Evolutionary conservation across 176 grass and related monocot genomes (phyloP).

Genomic region (Triticum timopheevii): DNA sequence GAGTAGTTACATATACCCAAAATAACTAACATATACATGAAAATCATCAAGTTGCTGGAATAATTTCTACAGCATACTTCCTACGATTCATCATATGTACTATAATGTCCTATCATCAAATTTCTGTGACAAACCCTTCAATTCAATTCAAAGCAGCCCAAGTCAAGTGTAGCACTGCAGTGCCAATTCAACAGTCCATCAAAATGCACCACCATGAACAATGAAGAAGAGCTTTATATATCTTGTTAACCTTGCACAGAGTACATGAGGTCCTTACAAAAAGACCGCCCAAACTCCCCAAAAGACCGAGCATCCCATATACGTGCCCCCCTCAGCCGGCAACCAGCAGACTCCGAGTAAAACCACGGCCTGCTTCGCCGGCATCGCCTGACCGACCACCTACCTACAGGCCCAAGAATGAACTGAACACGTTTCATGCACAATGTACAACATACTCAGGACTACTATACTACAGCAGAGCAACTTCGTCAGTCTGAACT

Average conservation of each 20-base stretch:
- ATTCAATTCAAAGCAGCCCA: background rate
- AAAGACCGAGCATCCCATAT: background rate
- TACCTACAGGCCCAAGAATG: conserved; percentile 30
- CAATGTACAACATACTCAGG: conserved; percentile 32
- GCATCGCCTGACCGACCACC: background rate
- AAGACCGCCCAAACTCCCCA: background rate
- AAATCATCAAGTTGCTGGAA: too few species aligned
- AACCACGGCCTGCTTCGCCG: conserved; percentile 26
- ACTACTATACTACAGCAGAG: background rate
- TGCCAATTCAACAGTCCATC: background rate
- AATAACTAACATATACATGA: too few species aligned
- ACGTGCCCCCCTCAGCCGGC: background rate
- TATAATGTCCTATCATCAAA: background rate
- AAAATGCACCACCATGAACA: background rate
- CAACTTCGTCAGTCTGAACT: background rate
- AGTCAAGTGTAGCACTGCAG: background rate
- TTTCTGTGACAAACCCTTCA: background rate
- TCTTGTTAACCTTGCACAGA: background rate
- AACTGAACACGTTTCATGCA: conserved; percentile 25
- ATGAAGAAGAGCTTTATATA: background rate
- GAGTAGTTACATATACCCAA: too few species aligned
- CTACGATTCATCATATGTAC: too few species aligned
- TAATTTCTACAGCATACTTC: too few species aligned
- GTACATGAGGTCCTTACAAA: background rate
- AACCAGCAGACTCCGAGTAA: conserved; percentile 44